Evolutionary conservation across 2,329 filamentous ascomycete species (phyloP), one percentile per base, ranked within the genome.

Genomic region (Curvularia sp.): DNA sequence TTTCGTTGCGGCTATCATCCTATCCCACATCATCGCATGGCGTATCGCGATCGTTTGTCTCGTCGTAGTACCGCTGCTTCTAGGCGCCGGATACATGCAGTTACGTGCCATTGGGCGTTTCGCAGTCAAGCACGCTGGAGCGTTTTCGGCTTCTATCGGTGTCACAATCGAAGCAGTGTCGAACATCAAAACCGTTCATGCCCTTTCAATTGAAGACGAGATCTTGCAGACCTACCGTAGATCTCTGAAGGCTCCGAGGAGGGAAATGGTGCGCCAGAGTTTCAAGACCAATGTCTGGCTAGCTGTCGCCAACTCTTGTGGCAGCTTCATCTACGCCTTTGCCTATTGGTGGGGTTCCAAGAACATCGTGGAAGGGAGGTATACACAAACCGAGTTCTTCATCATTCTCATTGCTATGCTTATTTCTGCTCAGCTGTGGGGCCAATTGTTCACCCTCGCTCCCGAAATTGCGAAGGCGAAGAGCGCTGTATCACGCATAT

Each of bases 301-400:
- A 7, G 85, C 87, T 2, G 78, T 88, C 35, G 82, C 86, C 15
- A 85, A 87, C 70, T 84, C 83, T 62, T 79, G 84, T 9, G 85
- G 87, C 20, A 89, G 89, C 68, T 82, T 90, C 50, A 85, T 92
- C 26, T 91, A 92, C 68, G 88, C 89, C 0, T 84, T 93, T 53
- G 88, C 89, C 0, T 93, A 92, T 75, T 93, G 89, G 89, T 93
- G 90, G 89, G 90, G 90, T 3, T 84, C 89, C 0, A 88, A 86
- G 66, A 86, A 87, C 62, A 90, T 93, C 58, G 84, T 88, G 51
- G 81, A 83, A 42, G 89, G 89, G 4, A 79, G 85, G 55, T 89
- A 89, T 64, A 85, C 84, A 43, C 85, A 87, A 31, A 84, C 89
- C n/a, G 77, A 86, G 51, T 93, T 92, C 78, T 88, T 93, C 73